These are phyloP conservation scores for Aspergillus baeticus DNA, from an alignment of 495 filamentous ascomycete species.

Conservation along the genomic window DNA sequence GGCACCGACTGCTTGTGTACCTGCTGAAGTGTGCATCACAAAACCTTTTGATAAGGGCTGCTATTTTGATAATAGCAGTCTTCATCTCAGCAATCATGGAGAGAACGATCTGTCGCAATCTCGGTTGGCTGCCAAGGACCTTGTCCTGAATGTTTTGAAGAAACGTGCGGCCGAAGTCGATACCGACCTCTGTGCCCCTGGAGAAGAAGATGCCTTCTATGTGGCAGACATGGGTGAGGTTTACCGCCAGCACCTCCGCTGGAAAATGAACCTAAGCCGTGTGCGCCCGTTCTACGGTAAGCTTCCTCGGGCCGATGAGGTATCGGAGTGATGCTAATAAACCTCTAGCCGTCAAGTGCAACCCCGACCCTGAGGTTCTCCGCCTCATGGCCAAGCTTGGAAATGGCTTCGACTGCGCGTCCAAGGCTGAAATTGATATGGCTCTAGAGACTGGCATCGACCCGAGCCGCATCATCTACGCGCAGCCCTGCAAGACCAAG, in stretches of 20 bases:
- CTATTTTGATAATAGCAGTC: slow-evolving; percentile 20
- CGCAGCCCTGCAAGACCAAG: slow-evolving; percentile 98
- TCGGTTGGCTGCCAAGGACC: slow-evolving; percentile 48
- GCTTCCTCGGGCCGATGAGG: slow-evolving; percentile 20
- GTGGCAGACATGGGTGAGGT: slow-evolving; percentile 98
- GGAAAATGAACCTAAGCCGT: slow-evolving; percentile 89
- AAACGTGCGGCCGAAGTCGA: slow-evolving; percentile 78
- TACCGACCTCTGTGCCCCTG: slow-evolving; percentile 78
- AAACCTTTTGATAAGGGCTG: slow-evolving; percentile 34
- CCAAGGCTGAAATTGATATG: slow-evolving; percentile 92
- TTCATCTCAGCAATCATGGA: slow-evolving; percentile 36
- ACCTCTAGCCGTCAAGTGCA: slow-evolving; percentile 90
- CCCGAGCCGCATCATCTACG: slow-evolving; percentile 94
- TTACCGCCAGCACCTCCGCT: slow-evolving; percentile 96
- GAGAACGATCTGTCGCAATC: slow-evolving; percentile 44
- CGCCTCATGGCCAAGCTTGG: slow-evolving; percentile 83
- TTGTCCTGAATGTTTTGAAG: slow-evolving; percentile 80
- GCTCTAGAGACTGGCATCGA: slow-evolving; percentile 82
- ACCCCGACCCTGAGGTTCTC: slow-evolving; percentile 87
- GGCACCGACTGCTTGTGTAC: slow-evolving; percentile 68
- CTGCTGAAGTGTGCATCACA: slow-evolving; percentile 49
- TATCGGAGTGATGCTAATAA: neutral
- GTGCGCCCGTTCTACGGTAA: slow-evolving; percentile 97
- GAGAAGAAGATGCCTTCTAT: slow-evolving; percentile 96
- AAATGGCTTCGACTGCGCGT: slow-evolving; percentile 97